Conservation (phyloP, 441 rosid genomes). For the Daphne laureola region DNA sequence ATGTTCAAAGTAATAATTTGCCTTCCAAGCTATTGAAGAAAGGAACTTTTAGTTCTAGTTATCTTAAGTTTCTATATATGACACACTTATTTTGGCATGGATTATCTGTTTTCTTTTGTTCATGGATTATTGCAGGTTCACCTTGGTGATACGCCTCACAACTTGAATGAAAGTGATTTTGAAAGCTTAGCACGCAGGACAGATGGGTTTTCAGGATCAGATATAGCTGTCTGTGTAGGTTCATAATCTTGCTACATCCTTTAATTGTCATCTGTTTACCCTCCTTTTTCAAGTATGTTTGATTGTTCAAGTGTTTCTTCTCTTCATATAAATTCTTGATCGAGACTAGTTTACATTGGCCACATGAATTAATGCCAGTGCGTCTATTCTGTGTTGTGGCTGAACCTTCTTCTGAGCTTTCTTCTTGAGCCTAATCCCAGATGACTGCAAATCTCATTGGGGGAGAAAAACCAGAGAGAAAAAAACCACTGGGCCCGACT, state of each 20-base stretch:
- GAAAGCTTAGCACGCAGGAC: conserved; percentile 76
- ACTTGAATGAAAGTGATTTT: conserved; percentile 85
- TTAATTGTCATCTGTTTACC: background rate
- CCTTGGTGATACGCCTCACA: conserved; percentile 97
- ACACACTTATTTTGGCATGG: too few relatives aligned
- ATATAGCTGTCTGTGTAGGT: conserved; percentile 95
- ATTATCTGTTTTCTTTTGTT: background rate
- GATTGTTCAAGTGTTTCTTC: background rate
- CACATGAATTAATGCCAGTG: too few relatives aligned
- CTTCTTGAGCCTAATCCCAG: too few relatives aligned
- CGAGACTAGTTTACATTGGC: too few relatives aligned
- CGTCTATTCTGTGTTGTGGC: too few relatives aligned
- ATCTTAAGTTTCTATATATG: conserved; percentile 1
- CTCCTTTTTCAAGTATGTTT: background rate
- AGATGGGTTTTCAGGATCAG: conserved; percentile 98
- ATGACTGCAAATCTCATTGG: too few relatives aligned
- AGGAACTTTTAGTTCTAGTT: background rate
- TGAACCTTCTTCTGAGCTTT: too few relatives aligned
- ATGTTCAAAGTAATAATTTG: conserved; percentile 72
- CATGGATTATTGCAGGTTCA: conserved; percentile 56
- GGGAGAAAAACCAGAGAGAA: too few relatives aligned
- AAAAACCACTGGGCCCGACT: too few relatives aligned
- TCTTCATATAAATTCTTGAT: too few relatives aligned
- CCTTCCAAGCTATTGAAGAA: background rate
- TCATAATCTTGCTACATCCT: conserved; percentile 2